Evolutionary conservation across 306 rosid genomes (phyloP).

Genomic region (Acacia acuminata): DNA sequence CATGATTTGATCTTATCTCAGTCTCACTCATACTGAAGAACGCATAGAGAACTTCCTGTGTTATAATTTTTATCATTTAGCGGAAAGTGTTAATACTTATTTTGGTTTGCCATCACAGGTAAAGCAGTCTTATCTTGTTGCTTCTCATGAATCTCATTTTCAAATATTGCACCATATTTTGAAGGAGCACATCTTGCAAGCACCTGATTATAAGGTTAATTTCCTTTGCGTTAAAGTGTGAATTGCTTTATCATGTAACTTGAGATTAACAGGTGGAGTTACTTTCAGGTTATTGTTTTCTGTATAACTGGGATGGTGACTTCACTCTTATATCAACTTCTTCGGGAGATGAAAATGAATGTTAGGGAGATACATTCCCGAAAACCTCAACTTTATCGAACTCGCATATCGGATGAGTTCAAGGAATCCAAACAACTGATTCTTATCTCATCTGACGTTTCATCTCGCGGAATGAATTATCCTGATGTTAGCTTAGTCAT

Average conservation of each 20-base stretch:
- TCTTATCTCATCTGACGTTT: constrained; percentile 93
- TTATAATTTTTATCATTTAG: constrained; percentile 11
- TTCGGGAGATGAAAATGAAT: constrained; percentile 89
- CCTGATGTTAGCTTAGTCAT: constrained; percentile 95
- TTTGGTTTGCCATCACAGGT: constrained; percentile 54
- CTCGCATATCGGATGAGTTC: constrained; percentile 90
- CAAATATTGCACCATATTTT: constrained; percentile 70
- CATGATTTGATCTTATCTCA: constrained; percentile 8
- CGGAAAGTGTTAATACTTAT: constrained; percentile 26
- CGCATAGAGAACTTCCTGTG: not conserved
- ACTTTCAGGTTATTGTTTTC: constrained; percentile 82
- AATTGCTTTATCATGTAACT: constrained; percentile 18
- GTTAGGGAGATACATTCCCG: constrained; percentile 92
- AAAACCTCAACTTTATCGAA: constrained; percentile 82
- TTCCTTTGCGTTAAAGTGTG: constrained; percentile 18
- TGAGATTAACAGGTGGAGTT: constrained; percentile 31
- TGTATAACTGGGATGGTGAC: constrained; percentile 86
- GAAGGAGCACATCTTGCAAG: constrained; percentile 68
- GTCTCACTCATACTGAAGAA: not conserved
- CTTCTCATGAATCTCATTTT: constrained; percentile 79
- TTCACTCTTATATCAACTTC: constrained; percentile 66
- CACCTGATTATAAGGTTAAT: constrained; percentile 83
- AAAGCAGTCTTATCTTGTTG: constrained; percentile 68
- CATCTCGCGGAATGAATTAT: constrained; percentile 90
- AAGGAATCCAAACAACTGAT: constrained; percentile 66